A percentile compares a stretch with the other conserved stretches of the same genome.
phyloP scores from a whole-genome alignment of 2,329 filamentous ascomycete genomes.

The Cryphonectria carpinicola region DNA sequence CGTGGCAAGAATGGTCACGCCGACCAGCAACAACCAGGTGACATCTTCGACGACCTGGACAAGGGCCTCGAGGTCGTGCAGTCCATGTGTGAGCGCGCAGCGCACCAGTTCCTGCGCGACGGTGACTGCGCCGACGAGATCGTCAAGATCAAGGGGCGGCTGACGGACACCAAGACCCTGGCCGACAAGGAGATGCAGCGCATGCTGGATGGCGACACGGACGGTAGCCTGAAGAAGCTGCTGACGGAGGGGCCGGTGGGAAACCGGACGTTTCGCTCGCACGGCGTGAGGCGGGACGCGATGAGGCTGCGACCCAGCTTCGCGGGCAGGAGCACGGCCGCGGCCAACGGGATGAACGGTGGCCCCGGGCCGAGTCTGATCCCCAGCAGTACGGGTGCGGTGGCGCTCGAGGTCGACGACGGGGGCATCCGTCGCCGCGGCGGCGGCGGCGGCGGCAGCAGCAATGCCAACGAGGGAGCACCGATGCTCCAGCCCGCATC shows the following conservation, averaged over 20 bases:
- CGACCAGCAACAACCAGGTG: conserved; percentile 40
- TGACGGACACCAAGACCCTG: conserved; percentile 65
- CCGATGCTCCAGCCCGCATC: conserved; percentile 49
- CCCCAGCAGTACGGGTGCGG: not conserved
- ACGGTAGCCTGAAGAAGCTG: conserved; percentile 42
- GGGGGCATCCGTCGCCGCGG: conserved; percentile 43
- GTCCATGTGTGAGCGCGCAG: conserved; percentile 80
- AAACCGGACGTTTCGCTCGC: conserved; percentile 54
- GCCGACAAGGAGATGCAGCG: conserved; percentile 64
- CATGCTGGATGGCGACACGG: conserved; percentile 56
- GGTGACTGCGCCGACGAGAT: conserved; percentile 84
- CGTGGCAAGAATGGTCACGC: conserved; percentile 31
- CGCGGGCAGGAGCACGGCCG: not conserved
- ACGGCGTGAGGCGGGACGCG: conserved; percentile 55
- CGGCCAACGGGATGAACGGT: conserved; percentile 6
- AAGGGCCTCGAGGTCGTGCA: conserved; percentile 80
- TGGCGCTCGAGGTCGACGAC: conserved; percentile 46
- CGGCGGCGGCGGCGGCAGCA: conserved; percentile 40
- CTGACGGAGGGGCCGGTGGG: conserved; percentile 44
- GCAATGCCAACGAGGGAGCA: conserved; percentile 38
- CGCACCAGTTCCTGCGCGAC: conserved; percentile 86
- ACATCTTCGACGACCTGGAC: conserved; percentile 75
- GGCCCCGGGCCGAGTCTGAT: not conserved
- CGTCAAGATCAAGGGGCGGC: conserved; percentile 66
- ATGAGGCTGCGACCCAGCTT: conserved; percentile 35